Evolutionary conservation across 495 filamentous ascomycete genomes (phyloP).

Genomic region (Platismatia glauca): DNA sequence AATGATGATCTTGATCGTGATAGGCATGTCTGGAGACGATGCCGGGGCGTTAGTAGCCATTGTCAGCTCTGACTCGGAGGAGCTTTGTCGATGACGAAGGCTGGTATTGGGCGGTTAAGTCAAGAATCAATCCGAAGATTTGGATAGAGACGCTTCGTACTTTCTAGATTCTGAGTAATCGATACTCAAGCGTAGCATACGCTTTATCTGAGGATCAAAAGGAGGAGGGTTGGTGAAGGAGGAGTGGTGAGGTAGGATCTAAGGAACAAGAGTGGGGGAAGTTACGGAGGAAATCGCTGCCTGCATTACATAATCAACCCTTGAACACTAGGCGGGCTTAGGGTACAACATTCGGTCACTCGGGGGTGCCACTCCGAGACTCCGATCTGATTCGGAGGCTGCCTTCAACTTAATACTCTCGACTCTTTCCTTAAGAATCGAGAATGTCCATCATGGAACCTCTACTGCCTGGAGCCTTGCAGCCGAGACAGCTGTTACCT

Average conservation of each 20-base stretch:
- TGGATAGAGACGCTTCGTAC: not conserved
- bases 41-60: constrained; percentile 43
- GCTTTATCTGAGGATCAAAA: constrained; percentile 2
- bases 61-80: constrained; percentile 13
- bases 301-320: constrained; percentile 2
- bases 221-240: constrained; percentile 13
- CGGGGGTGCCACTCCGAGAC: no score
- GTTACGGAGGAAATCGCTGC: constrained; percentile 8
- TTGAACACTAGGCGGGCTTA: no score
- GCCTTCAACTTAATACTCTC: no score
- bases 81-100: constrained; percentile 7
- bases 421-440: no score
- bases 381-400: no score
- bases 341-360: no score
- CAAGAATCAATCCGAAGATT: not conserved
- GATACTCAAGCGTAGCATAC: not conserved
- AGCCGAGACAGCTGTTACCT: no score
- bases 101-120: not conserved
- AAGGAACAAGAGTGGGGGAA: constrained; percentile 3
- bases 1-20: constrained; percentile 77
- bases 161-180: not conserved
- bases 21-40: constrained; percentile 55
- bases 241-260: constrained; percentile 7
- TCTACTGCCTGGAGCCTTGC: not conserved
- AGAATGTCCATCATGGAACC: no score